Conservation (phyloP, 148 eudicot genomes). For the Hydrangea macrophylla region DNA sequence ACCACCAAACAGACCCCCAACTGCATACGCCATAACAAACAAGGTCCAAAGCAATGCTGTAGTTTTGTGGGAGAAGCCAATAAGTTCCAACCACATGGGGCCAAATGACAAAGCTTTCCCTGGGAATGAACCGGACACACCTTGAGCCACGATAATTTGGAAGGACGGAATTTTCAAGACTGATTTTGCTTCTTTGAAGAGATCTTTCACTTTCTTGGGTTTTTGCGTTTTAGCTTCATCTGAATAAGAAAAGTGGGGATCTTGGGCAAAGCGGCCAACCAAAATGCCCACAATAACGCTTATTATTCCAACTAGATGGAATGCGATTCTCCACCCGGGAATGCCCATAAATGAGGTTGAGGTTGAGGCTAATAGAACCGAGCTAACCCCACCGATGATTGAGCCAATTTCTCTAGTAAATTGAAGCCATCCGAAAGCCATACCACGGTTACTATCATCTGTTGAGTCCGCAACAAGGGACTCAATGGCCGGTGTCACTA, state of each 20-base stretch:
- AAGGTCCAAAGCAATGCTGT: slow-evolving; percentile 66
- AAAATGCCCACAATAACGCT: slow-evolving; percentile 75
- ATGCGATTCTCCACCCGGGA: slow-evolving; percentile 86
- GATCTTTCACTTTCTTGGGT: slow-evolving; percentile 42
- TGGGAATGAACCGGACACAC: slow-evolving; percentile 80
- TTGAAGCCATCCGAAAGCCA: slow-evolving; percentile 84
- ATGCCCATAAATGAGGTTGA: slow-evolving; percentile 67
- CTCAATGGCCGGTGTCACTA: slow-evolving; percentile 75
- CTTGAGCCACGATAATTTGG: slow-evolving; percentile 80
- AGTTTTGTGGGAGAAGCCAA: slow-evolving; percentile 76
- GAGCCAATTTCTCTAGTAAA: slow-evolving; percentile 70
- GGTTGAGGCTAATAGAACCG: slow-evolving; percentile 73
- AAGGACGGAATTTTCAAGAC: slow-evolving; percentile 69
- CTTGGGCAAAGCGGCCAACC: slow-evolving; percentile 68
- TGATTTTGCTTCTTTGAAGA: slow-evolving; percentile 57
- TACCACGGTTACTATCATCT: slow-evolving; percentile 78
- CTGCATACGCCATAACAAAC: slow-evolving; percentile 47
- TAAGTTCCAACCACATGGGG: slow-evolving; percentile 92
- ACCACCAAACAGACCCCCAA: slow-evolving; percentile 83
- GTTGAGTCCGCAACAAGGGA: slow-evolving; percentile 93
- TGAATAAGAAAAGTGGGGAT: slow-evolving; percentile 48
- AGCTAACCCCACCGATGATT: slow-evolving; percentile 59
- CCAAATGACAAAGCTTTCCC: slow-evolving; percentile 78
- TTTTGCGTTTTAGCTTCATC: slow-evolving; percentile 17
- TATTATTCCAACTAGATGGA: slow-evolving; percentile 65